Evolutionary conservation across 495 filamentous ascomycete genomes (phyloP).

Genomic region (Oidiodendron maius): DNA sequence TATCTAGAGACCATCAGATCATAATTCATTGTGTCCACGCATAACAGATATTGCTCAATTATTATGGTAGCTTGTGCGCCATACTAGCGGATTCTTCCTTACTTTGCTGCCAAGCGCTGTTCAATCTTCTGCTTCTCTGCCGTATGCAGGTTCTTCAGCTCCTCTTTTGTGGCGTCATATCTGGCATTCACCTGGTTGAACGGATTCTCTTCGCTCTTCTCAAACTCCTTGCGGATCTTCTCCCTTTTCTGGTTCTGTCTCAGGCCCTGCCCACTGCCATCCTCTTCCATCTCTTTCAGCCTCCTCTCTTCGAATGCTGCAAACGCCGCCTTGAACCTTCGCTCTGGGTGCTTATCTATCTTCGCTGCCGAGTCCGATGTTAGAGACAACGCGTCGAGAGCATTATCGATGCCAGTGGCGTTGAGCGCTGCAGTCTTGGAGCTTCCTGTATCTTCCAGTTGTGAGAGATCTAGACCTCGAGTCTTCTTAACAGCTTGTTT

Average conservation of each 20-base stretch:
- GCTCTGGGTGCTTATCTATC: conserved; percentile 80
- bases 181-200: conserved; percentile 73
- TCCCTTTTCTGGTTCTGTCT: conserved; percentile 76
- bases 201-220: conserved; percentile 87
- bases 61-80: too few species aligned
- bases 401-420: conserved; percentile 85
- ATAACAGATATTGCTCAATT: too few species aligned
- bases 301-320: conserved; percentile 80
- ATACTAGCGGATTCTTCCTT: background rate
- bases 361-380: conserved; percentile 48
- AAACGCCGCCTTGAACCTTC: conserved; percentile 82
- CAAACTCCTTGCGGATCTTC: conserved; percentile 79
- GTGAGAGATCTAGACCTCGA: conserved; percentile 61
- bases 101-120: conserved; percentile 44
- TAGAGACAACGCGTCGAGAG: conserved; percentile 73
- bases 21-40: too few species aligned
- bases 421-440: conserved; percentile 51
- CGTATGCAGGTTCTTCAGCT: conserved; percentile 59
- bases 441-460: conserved; percentile 45
- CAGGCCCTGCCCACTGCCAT: conserved; percentile 63
- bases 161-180: conserved; percentile 74
- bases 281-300: conserved; percentile 75
- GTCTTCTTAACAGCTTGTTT: conserved; percentile 64
- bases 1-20: too few species aligned
- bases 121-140: conserved; percentile 72